Conservation (phyloP, 768 basidiomycete species). For the Scleroderma citrinum region DNA sequence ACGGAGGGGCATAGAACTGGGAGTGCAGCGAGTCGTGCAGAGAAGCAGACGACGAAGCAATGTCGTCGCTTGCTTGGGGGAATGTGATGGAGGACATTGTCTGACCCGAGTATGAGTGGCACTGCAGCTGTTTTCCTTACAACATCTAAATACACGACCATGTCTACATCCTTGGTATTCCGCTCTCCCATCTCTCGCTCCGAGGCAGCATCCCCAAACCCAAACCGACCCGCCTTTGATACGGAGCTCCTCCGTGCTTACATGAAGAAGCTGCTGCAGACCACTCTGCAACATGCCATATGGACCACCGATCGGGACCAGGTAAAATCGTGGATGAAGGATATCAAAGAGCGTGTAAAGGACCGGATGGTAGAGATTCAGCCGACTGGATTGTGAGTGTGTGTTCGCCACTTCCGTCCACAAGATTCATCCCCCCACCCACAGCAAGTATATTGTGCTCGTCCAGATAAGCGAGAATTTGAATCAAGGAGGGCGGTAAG, state of each 20-base stretch:
- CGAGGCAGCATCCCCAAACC: slow-evolving; percentile 42
- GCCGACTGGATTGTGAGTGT: slow-evolving; percentile 73
- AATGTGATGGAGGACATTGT: slow-evolving; percentile 67
- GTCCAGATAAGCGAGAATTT: slow-evolving; percentile 82
- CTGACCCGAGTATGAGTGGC: background rate
- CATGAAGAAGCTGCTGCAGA: slow-evolving; percentile 74
- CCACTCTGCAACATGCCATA: slow-evolving; percentile 54
- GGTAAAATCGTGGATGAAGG: slow-evolving; percentile 72
- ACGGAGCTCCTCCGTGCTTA: slow-evolving; percentile 67
- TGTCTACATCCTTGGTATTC: slow-evolving; percentile 34
- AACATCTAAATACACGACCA: slow-evolving; percentile 24
- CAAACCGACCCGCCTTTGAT: slow-evolving; percentile 58
- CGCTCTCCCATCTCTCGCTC: slow-evolving; percentile 62
- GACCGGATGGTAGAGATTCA: slow-evolving; percentile 83
- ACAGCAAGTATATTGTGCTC: slow-evolving; percentile 81
- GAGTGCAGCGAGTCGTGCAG: slow-evolving; percentile 34
- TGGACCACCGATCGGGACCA: slow-evolving; percentile 72
- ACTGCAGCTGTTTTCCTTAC: slow-evolving; percentile 9
- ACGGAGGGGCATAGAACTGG: slow-evolving; percentile 46
- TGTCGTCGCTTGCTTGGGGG: slow-evolving; percentile 37
- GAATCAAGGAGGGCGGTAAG: slow-evolving; percentile 80
- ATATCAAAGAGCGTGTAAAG: slow-evolving; percentile 79
- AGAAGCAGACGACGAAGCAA: slow-evolving; percentile 33
- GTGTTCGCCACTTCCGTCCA: background rate
- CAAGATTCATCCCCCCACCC: background rate